Conservation (phyloP, 1,139 yeast genomes). For the Geotrichum carabidarum region DNA sequence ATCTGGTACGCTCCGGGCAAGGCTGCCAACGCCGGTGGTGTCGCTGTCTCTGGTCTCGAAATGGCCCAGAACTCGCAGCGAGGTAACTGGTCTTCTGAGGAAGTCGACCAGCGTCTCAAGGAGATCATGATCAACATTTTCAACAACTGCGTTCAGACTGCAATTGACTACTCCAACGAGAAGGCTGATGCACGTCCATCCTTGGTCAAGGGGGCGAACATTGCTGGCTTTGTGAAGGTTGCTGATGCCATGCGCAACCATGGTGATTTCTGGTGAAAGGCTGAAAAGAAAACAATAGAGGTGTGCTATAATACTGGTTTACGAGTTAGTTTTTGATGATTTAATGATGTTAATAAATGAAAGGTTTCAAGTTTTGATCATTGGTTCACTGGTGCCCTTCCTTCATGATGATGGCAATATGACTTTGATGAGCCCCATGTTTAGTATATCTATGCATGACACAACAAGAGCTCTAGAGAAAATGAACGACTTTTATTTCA, state of each 20-base stretch:
- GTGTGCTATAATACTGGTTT: too few relatives aligned
- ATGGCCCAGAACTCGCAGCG: slow-evolving; percentile 99
- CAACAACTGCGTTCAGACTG: slow-evolving; percentile 86
- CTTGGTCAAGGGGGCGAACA: slow-evolving; percentile 96
- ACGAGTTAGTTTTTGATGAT: too few relatives aligned
- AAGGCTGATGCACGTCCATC: slow-evolving; percentile 71
- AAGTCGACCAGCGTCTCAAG: slow-evolving; percentile 83
- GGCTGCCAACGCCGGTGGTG: slow-evolving; percentile 99
- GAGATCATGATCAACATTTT: slow-evolving; percentile 90
- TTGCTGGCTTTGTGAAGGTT: slow-evolving; percentile 97
- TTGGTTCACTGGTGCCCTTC: too few relatives aligned
- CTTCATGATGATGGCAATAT: too few relatives aligned
- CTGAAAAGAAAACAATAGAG: neutral
- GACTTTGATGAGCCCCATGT: too few relatives aligned
- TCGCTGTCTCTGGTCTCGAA: slow-evolving; percentile 96
- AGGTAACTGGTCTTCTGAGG: slow-evolving; percentile 79
- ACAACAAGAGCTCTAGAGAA: too few relatives aligned
- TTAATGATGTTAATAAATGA: too few relatives aligned
- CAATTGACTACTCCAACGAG: slow-evolving; percentile 72
- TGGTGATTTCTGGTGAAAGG: slow-evolving; percentile 63
- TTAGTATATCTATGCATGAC: too few relatives aligned
- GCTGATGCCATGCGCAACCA: slow-evolving; percentile 97
- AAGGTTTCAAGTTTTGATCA: too few relatives aligned
- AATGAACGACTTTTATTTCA: too few relatives aligned
- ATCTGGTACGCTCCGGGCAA: slow-evolving; percentile 99